Evolutionary conservation across 139 green algal genomes (phyloP), one percentile per base, ranked within the genome.

Genomic region (Edaphochlamys debaryana): DNA sequence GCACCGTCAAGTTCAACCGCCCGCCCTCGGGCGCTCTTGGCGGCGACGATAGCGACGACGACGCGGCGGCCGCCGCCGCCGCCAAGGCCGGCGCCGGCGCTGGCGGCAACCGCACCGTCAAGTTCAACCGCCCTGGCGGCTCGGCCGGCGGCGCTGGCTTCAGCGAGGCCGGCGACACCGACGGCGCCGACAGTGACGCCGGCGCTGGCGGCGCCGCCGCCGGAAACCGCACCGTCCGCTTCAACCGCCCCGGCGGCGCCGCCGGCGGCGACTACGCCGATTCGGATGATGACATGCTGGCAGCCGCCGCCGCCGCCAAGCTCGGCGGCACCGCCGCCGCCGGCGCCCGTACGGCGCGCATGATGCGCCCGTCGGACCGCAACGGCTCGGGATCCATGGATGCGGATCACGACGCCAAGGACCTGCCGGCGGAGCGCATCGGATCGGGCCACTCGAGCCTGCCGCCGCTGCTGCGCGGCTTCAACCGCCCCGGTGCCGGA

Each of bases 171-270:
- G 9, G 11, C 11, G 11, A 9, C 45, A 54, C 13, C 11, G 45
- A 9, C 13, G 11, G 45, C 45, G 25, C 40, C 17, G 67, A 38
- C 32, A 40, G 25, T 40, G 40, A 7, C 20, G 40, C 25, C 29
- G 67, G 38, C 7, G 67, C 62, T 4, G 67, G 32, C 15, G 5
- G 40, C 4, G 22, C 67, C 2, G 56, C 56, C 56, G n/a, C 2
- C 56, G 67, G 67, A 38, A 74, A 74, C 67, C 67, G 67, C 38
- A 54, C 67, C 0, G 67, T 54, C 23, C 67, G 40, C 38, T 74
- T 74, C 40, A 63, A 63, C 56, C 56, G 56, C 23, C 56, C 56
- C 56, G 56, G 56, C 23, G 56, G 56, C 67, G 40, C 17, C 67
- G 38, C 40, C 40, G 30, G 23, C 6, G 67, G 67, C 38, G 67